Percentiles rank a stretch among this genome's conserved stretches.
Conservation (phyloP, 2,329 filamentous ascomycete species). For the Neophaeococcomyces aloes region DNA sequence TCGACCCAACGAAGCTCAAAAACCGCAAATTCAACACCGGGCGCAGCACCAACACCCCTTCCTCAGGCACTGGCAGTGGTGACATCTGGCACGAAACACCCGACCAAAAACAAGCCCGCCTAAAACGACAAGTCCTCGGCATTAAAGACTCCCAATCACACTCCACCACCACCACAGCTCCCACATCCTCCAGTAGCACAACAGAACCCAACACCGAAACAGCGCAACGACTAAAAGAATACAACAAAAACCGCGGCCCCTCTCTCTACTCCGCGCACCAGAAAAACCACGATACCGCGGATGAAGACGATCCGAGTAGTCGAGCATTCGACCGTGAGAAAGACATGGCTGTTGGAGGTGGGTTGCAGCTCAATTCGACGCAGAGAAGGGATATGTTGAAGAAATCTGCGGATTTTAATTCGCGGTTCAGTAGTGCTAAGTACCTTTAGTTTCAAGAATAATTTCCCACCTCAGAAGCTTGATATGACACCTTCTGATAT, state of each 20-base stretch:
- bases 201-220: constrained; percentile 36
- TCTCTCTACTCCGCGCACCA: constrained; percentile 53
- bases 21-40: constrained; percentile 73
- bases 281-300: constrained; percentile 40
- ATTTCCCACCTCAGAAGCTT: too few relatives aligned
- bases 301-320: constrained; percentile 84
- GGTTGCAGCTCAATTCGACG: constrained; percentile 58
- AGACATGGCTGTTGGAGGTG: constrained; percentile 78
- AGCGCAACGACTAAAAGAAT: constrained; percentile 45
- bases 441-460: too few relatives aligned
- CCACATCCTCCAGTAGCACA: too few relatives aligned
- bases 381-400: constrained; percentile 70
- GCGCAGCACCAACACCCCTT: constrained; percentile 42
- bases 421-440: constrained; percentile 65
- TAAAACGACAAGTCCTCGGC: constrained; percentile 75
- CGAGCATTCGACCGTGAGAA: constrained; percentile 85
- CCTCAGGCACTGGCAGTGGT: constrained; percentile 28
- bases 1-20: constrained; percentile 75
- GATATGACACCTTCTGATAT: too few relatives aligned
- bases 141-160: constrained; percentile 33
- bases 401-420: constrained; percentile 70
- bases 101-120: constrained; percentile 69
- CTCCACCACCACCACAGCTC: constrained; percentile 7
- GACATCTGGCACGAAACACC: constrained; percentile 77
- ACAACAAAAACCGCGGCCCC: constrained; percentile 47